Evolutionary conservation across 257 asterid genomes (phyloP).

Genomic region (Solanum dulcamara): DNA sequence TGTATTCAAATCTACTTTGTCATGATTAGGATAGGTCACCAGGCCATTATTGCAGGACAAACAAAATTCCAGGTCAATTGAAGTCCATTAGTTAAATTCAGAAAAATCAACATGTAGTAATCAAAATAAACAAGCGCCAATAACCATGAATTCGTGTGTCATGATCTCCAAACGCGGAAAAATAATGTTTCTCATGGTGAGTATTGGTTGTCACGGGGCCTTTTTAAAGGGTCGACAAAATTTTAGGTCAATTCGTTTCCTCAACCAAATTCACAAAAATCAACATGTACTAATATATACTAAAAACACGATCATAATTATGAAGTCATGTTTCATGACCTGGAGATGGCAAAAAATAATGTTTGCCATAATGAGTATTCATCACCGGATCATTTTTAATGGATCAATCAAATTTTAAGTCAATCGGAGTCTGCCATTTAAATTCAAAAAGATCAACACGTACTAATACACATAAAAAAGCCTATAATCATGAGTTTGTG

Average conservation of each 20-base stretch:
- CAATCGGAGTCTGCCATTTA: accelerated
- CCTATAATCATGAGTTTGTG: too few species aligned
- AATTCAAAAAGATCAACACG: too few species aligned
- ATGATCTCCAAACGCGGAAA: accelerated
- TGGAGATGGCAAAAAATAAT: too few species aligned
- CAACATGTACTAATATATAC: neutral
- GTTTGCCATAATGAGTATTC: neutral
- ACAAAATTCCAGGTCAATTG: neutral
- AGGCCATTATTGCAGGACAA: accelerated
- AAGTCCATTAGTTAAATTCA: neutral
- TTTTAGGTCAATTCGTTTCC: too few species aligned
- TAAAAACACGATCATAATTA: neutral
- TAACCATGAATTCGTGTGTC: neutral
- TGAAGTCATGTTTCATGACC: neutral
- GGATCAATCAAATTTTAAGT: too few species aligned
- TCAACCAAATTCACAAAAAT: neutral
- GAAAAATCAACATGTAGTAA: neutral
- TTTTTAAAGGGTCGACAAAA: neutral
- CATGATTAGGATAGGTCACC: neutral
- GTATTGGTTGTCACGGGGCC: neutral
- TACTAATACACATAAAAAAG: neutral
- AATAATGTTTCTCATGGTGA: neutral
- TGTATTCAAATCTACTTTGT: neutral
- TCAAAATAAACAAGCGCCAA: neutral
- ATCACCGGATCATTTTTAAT: neutral